Percentiles rank a stretch among this genome's conserved stretches.
These are phyloP conservation scores for Aquilaria agallochum DNA, from an alignment of 441 rosid genomes.

Conservation along the genomic window DNA sequence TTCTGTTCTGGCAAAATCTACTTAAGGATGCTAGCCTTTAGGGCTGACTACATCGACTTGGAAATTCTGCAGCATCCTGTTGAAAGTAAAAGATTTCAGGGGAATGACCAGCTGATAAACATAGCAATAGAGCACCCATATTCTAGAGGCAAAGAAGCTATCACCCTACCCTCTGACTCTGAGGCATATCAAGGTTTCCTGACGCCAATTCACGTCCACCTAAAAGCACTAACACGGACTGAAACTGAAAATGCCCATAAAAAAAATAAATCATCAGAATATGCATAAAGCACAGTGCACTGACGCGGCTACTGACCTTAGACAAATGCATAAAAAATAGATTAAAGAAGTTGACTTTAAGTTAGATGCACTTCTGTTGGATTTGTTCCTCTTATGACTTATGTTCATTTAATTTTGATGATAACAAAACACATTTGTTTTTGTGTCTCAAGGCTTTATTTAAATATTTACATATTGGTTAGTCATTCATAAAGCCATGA, in stretches of 20 bases:
- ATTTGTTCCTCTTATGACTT: too few species aligned
- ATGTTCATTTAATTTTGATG: too few species aligned
- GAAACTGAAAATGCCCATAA: slow-evolving; percentile 41
- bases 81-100: slow-evolving; percentile 11
- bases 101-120: not conserved
- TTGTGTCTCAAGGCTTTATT: too few species aligned
- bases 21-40: slow-evolving; percentile 86
- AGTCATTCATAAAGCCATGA: too few species aligned
- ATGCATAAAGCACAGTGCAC: not conserved
- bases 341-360: too few species aligned
- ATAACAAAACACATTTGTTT: too few species aligned
- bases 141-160: slow-evolving; percentile 26
- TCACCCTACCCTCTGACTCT: slow-evolving; percentile 58
- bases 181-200: slow-evolving; percentile 41
- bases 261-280: not conserved
- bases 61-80: slow-evolving; percentile 54
- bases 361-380: too few species aligned
- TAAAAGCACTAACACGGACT: slow-evolving; percentile 69
- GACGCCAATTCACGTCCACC: slow-evolving; percentile 74
- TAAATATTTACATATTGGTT: too few species aligned
- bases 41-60: slow-evolving; percentile 62
- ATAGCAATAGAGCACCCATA: not conserved
- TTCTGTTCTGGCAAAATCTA: slow-evolving; percentile 92
- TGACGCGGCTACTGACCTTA: not conserved
- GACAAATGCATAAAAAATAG: too few species aligned